phyloP scores from a whole-genome alignment of 352 stramenopile species.

The Globisporangium sylvaticum region DNA sequence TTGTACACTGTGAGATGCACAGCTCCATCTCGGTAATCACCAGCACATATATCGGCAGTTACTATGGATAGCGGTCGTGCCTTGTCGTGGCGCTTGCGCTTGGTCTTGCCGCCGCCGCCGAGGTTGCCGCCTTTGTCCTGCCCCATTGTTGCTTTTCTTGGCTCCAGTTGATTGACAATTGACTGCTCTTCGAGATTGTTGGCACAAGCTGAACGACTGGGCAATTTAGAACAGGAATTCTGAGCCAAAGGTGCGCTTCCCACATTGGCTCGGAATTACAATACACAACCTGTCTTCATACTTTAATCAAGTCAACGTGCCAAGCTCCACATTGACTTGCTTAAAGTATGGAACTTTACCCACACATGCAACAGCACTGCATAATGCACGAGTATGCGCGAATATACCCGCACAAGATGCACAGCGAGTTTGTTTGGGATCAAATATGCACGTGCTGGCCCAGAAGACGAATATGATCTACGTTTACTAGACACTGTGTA shows the following conservation, averaged over 20 bases:
- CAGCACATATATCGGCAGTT: not conserved
- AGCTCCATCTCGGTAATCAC: not conserved
- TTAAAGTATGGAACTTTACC: not conserved
- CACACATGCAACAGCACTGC: no score
- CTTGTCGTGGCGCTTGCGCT: conserved; percentile 18
- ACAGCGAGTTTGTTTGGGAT: no score
- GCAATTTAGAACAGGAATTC: not conserved
- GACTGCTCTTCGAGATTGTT: not conserved
- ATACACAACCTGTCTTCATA: not conserved
- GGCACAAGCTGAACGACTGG: not conserved
- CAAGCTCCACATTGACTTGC: not conserved
- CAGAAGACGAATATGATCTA: not conserved
- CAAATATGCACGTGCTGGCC: no score
- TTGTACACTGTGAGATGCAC: not conserved
- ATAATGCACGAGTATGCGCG: not conserved
- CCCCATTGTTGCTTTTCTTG: conserved; percentile 7
- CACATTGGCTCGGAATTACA: not conserved
- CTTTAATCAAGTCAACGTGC: not conserved
- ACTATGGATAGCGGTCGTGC: not conserved
- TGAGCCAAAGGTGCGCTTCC: not conserved
- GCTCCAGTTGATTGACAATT: not conserved
- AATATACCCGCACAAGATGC: not conserved
- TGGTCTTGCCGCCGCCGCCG: conserved; percentile 13
- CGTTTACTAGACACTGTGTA: not conserved
- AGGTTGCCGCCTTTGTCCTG: conserved; percentile 17